These are phyloP conservation scores for Ilex aquifolium DNA, from an alignment of 257 asterid genomes.

Conservation along the genomic window DNA sequence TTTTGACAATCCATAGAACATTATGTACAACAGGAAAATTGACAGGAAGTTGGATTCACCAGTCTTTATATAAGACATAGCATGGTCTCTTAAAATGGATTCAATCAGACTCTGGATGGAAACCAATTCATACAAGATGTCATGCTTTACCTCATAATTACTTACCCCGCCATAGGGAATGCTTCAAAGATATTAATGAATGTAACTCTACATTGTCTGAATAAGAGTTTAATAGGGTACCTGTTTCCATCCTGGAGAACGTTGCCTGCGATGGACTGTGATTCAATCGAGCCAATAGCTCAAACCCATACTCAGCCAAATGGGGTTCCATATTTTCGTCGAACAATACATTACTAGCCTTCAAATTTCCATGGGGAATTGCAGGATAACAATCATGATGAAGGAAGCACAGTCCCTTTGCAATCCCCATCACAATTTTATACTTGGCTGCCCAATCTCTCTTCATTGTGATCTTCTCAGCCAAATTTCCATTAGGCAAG, in stretches of 20 bases:
- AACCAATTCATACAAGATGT: too few relatives aligned
- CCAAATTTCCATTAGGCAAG: constrained; percentile 60
- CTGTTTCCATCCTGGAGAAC: constrained; percentile 37
- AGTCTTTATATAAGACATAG: too few relatives aligned
- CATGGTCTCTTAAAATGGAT: too few relatives aligned
- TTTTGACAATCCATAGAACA: too few relatives aligned
- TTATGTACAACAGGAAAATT: too few relatives aligned
- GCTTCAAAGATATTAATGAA: too few relatives aligned
- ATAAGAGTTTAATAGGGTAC: constrained; percentile 23
- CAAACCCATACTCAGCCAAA: constrained; percentile 69
- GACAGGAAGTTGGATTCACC: too few relatives aligned
- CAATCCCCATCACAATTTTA: constrained; percentile 54
- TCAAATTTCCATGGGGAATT: constrained; percentile 76
- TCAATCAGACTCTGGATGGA: too few relatives aligned
- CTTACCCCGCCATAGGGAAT: too few relatives aligned
- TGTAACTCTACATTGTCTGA: too few relatives aligned
- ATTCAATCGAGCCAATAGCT: constrained; percentile 30
- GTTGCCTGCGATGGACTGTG: constrained; percentile 19
- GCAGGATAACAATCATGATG: constrained; percentile 81
- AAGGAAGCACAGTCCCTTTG: constrained; percentile 66
- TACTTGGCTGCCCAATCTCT: constrained; percentile 67
- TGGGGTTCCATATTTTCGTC: constrained; percentile 89
- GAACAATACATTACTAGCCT: constrained; percentile 54
- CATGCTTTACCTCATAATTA: too few relatives aligned
- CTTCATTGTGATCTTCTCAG: constrained; percentile 47